A percentile compares a stretch with the other conserved stretches of the same genome.
These are phyloP conservation scores for Madurella mycetomatis DNA, from an alignment of 2,329 filamentous ascomycete species.

Conservation along the genomic window DNA sequence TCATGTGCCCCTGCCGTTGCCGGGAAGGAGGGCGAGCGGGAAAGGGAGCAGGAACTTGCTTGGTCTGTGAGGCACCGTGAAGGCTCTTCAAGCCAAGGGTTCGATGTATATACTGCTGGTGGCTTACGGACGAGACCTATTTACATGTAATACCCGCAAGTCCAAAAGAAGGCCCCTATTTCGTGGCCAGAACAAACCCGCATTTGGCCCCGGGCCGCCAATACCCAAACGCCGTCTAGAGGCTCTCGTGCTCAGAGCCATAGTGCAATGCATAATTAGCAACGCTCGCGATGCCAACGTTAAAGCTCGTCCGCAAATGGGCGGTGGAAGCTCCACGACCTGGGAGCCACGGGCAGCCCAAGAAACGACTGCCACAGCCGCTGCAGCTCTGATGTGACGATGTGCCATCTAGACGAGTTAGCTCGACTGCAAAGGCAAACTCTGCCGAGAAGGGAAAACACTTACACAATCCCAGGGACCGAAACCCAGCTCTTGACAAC, in stretches of 20 bases:
- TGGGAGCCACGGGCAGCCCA: conserved; percentile 47
- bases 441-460: conserved; percentile 25
- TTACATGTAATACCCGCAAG: neutral
- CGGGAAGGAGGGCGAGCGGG: neutral
- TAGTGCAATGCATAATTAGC: conserved; percentile 11
- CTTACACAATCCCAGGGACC: conserved; percentile 67
- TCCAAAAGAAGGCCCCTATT: neutral
- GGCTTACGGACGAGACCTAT: too few species aligned
- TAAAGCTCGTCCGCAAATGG: conserved; percentile 48
- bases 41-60: conserved; percentile 10
- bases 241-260: neutral
- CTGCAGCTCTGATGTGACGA: conserved; percentile 41
- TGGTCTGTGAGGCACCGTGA: conserved; percentile 1
- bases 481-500: conserved; percentile 67
- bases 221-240: conserved; percentile 5
- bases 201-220: neutral
- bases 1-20: conserved; percentile 11
- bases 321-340: conserved; percentile 44
- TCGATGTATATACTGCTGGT: neutral
- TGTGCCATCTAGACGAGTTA: conserved; percentile 35
- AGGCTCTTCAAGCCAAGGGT: neutral
- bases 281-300: conserved; percentile 7
- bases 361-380: conserved; percentile 49
- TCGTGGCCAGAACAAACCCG: neutral
- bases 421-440: neutral